Evolutionary conservation across 768 basidiomycete genomes (phyloP), one percentile per base, ranked within the genome.

Genomic region (Serendipita sp.): DNA sequence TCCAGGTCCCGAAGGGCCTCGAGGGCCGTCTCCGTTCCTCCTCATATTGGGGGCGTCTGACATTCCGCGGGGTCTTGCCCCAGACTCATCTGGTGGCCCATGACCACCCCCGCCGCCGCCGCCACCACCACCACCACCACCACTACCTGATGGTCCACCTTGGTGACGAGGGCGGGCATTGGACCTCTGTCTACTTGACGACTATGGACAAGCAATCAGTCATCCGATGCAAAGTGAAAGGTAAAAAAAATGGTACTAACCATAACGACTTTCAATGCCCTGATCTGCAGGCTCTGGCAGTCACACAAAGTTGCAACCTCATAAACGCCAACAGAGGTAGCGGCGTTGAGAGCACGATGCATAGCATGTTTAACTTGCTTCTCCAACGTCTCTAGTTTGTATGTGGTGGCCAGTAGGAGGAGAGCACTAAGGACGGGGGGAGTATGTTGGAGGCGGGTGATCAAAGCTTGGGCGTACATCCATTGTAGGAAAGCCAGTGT

Each of bases 301-400:
- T 84, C 88, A 70, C 91, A 92, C 3, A 97, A 75, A 2, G 94
- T 95, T 6, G 94, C 91, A 8, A 96, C 92, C 72, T 96, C 93
- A 71, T 97, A 97, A 48, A 97, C 87, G 31, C 88, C 89, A 18
- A 94, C 89, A 31, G 88, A 90, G 11, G 87, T 90, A 33, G 83
- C 81, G 69, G 90, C 89, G 36, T 86, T 87, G 34, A 97, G 74
- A 15, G 87, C 82, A 23, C 86, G 83, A 71, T 98, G 95, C 85
- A 98, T 90, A 3, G 92, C 90, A 72, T 98, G 94, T 68, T 88
- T 88, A n/a, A 91, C 90, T 23, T 94, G 76, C 3, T 76, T 77
- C 67, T 85, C 82, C 18, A 99, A 76, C 71, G 94, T 84, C 2
- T 78, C 72, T 62, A 96, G 78, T 44, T 83, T 77, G 74, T 98